Evolutionary conservation across 2,329 filamentous ascomycete species (phyloP).

Genomic region (Trichoderma breve): DNA sequence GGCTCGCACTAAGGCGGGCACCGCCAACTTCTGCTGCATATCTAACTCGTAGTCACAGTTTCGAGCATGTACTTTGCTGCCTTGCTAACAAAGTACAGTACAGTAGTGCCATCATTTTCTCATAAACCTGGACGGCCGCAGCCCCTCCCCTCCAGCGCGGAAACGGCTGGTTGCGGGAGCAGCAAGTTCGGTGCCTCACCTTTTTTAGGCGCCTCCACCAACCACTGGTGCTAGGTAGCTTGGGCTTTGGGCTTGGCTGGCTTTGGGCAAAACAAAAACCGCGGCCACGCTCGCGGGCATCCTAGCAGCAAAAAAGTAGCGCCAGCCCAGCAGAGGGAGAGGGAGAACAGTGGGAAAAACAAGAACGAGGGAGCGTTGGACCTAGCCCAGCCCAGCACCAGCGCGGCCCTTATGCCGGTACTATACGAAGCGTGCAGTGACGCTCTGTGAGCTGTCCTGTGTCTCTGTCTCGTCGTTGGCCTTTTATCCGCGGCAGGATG

Average conservation of each 20-base stretch:
- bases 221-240: background rate
- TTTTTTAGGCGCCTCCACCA: slow-evolving; percentile 11
- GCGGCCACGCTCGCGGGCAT: background rate
- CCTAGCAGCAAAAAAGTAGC: background rate
- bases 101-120: background rate
- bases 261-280: background rate
- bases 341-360: background rate
- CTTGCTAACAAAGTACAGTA: background rate
- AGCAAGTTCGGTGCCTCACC: slow-evolving; percentile 13
- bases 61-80: background rate
- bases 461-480: background rate
- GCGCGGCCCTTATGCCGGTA: background rate
- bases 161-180: slow-evolving; percentile 18
- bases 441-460: background rate
- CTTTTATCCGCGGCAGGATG: background rate
- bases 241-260: background rate
- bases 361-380: background rate
- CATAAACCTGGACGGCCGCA: slow-evolving; percentile 1
- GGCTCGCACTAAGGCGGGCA: background rate
- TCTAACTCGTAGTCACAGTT: background rate
- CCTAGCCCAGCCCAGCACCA: background rate
- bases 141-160: slow-evolving; percentile 4
- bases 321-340: background rate
- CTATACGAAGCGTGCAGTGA: background rate
- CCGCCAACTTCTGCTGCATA: background rate